phyloP scores from a whole-genome alignment of 768 basidiomycete species.

The Russula sp. region DNA sequence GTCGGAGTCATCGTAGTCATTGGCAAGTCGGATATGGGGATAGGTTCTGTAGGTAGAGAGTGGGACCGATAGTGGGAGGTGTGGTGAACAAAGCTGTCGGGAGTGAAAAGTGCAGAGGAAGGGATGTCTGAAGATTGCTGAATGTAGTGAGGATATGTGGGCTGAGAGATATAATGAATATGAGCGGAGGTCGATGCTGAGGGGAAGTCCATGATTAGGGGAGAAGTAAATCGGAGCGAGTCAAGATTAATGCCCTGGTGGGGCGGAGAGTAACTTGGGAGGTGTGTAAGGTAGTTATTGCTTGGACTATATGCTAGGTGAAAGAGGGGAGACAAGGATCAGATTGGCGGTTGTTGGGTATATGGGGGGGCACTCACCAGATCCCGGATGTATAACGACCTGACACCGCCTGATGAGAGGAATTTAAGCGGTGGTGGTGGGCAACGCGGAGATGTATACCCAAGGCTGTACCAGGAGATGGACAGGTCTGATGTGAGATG shows the following conservation, averaged over 20 bases:
- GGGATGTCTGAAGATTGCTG: constrained; percentile 7
- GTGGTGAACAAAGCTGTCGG: constrained; percentile 2
- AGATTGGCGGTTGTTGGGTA: not conserved
- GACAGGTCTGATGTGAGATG: not conserved
- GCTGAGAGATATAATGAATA: constrained; percentile 14
- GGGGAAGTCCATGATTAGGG: constrained; percentile 14
- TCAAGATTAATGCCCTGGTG: constrained; percentile 10
- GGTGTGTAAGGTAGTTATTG: constrained; percentile 14
- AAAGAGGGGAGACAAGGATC: not conserved
- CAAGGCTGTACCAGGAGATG: constrained; percentile 11
- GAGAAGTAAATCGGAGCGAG: constrained; percentile 3
- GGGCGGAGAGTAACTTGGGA: constrained; percentile 1
- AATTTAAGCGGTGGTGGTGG: constrained; percentile 8
- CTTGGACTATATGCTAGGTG: constrained; percentile 14
- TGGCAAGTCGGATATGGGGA: constrained; percentile 7
- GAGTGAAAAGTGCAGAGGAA: constrained; percentile 11
- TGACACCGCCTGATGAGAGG: constrained; percentile 10
- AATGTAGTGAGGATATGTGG: constrained; percentile 17
- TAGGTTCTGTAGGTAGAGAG: constrained; percentile 8
- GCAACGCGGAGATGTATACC: constrained; percentile 12
- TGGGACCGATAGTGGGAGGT: constrained; percentile 4
- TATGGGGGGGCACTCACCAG: not conserved
- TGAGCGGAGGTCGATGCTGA: constrained; percentile 8
- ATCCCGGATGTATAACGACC: not conserved
- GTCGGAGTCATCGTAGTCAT: constrained; percentile 15